A percentile compares a stretch with the other conserved stretches of the same genome.
Evolutionary conservation across 768 basidiomycete genomes (phyloP).

Genomic region (Serpula lacrymans): DNA sequence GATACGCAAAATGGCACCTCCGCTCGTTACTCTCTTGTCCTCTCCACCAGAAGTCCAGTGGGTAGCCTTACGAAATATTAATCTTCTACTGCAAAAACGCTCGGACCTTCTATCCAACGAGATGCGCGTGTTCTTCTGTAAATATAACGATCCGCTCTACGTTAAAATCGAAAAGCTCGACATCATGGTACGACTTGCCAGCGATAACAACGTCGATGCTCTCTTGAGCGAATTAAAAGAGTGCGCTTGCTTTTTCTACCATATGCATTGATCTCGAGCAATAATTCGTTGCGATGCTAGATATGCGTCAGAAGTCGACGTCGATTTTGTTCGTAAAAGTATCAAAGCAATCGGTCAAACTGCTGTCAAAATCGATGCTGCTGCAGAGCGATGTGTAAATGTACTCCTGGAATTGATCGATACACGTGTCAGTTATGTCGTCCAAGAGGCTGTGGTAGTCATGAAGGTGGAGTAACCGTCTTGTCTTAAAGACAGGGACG

Average conservation of each 20-base stretch:
- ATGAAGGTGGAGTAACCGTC: conserved; percentile 72
- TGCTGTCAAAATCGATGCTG: conserved; percentile 90
- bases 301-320: conserved; percentile 96
- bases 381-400: conserved; percentile 93
- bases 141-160: conserved; percentile 99
- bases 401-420: conserved; percentile 90
- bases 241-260: conserved; percentile 39
- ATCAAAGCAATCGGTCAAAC: conserved; percentile 96
- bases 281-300: conserved; percentile 34
- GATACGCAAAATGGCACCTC: conserved; percentile 96
- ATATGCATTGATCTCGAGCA: conserved; percentile 7
- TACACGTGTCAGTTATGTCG: conserved; percentile 94
- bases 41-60: conserved; percentile 98
- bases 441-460: conserved; percentile 96
- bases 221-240: conserved; percentile 94
- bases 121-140: conserved; percentile 99
- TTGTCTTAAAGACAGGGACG: not conserved
- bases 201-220: conserved; percentile 91
- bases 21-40: conserved; percentile 90
- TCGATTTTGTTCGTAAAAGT: conserved; percentile 94
- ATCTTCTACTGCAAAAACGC: conserved; percentile 91
- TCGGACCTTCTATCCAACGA: conserved; percentile 89
- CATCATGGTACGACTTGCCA: conserved; percentile 93
- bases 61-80: conserved; percentile 96
- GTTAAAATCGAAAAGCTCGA: conserved; percentile 98